These are phyloP conservation scores for Apiosordaria backusii DNA, from an alignment of 495 filamentous ascomycete genomes.

Conservation along the genomic window DNA sequence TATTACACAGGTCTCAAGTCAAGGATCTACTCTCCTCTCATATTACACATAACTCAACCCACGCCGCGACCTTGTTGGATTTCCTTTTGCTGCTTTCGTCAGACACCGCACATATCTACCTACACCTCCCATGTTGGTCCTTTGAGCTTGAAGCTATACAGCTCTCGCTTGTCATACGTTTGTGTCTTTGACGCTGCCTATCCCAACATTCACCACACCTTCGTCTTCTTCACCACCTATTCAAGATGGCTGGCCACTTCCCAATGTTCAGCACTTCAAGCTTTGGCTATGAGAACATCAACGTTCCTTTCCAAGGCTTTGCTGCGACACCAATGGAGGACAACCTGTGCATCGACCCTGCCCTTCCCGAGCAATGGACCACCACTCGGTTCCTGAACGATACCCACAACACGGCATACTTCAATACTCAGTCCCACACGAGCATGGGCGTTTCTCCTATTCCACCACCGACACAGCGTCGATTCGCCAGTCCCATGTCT, in stretches of 20 bases:
- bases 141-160: slow-evolving; percentile 2
- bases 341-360: slow-evolving; percentile 24
- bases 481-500: slow-evolving; percentile 35
- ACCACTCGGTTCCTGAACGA: slow-evolving; percentile 32
- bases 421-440: slow-evolving; percentile 24
- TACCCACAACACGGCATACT: slow-evolving; percentile 23
- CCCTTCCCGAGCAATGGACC: slow-evolving; percentile 17
- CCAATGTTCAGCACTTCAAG: slow-evolving; percentile 8
- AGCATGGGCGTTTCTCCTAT: slow-evolving; percentile 20
- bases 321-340: slow-evolving; percentile 6
- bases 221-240: neutral
- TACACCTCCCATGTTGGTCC: neutral
- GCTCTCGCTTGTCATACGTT: slow-evolving; percentile 3
- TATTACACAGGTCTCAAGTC: neutral
- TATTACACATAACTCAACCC: neutral
- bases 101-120: slow-evolving; percentile 1
- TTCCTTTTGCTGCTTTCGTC: neutral
- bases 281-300: neutral
- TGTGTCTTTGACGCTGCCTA: neutral
- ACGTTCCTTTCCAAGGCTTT: slow-evolving; percentile 11
- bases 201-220: neutral
- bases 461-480: slow-evolving; percentile 24
- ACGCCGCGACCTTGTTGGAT: neutral
- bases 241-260: slow-evolving; percentile 1
- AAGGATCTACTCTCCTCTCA: neutral